These are phyloP conservation scores for Amanita pseudoporphyria DNA, from an alignment of 768 basidiomycete species.

Conservation along the genomic window DNA sequence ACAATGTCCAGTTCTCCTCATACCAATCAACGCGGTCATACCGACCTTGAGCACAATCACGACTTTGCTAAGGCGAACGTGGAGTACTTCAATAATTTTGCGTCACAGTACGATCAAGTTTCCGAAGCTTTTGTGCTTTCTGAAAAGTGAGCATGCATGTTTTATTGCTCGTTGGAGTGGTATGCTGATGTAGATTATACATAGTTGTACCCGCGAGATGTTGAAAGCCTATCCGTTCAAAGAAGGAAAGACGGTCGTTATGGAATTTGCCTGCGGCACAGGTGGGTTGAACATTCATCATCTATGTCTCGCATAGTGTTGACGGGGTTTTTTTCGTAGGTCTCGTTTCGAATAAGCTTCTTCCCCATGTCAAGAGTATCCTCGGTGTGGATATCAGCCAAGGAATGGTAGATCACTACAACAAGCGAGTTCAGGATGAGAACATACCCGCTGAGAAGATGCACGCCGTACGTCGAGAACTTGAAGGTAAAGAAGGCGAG, in stretches of 20 bases:
- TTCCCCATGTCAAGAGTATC: conserved; percentile 48
- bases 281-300: conserved; percentile 26
- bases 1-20: no score
- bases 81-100: conserved; percentile 20
- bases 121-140: conserved; percentile 17
- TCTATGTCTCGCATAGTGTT: no score
- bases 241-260: conserved; percentile 40
- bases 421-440: conserved; percentile 28
- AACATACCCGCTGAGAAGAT: conserved; percentile 59
- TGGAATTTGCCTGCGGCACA: conserved; percentile 73
- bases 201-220: conserved; percentile 27
- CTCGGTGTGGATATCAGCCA: conserved; percentile 73
- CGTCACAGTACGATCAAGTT: conserved; percentile 11
- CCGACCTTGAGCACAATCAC: no score
- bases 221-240: conserved; percentile 37
- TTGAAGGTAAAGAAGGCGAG: conserved; percentile 37
- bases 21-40: no score
- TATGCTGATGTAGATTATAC: neutral
- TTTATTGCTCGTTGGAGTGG: neutral
- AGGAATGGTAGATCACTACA: conserved; percentile 58
- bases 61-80: no score
- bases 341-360: conserved; percentile 51
- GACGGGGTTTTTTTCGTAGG: conserved; percentile 29
- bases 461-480: conserved; percentile 45
- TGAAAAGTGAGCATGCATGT: conserved; percentile 12